Evolutionary conservation across 345 rosid genomes (phyloP), one percentile per base, ranked within the genome.

Genomic region (Leavenworthia alabamica): DNA sequence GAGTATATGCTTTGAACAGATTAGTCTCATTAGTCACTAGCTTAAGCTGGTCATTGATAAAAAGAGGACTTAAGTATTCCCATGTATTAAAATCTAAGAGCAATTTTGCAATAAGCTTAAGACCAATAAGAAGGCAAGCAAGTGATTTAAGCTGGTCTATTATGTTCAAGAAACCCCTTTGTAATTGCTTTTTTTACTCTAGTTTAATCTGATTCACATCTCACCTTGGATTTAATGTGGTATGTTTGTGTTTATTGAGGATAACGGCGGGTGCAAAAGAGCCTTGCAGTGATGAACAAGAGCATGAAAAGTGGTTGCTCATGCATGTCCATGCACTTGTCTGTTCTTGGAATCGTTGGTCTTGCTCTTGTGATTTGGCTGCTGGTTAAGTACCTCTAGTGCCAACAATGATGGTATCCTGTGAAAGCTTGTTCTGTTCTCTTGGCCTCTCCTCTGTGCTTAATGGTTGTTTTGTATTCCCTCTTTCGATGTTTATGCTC

Each of bases 261-360:
- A 39, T 56, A 68, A 66, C 90, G 90, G 99, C 79, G 97, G 8
- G 97, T 90, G 72, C 96, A 88, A 81, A 93, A 83, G 84, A 83
- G 81, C 79, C 81, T 93, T 69, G 97, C 95, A 2, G 36, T 85
- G 29, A 70, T 93, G 92, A 93, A 90, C 77, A 86, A 83, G 81
- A 90, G 92, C 28, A 86, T 96, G 44, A 86, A 86, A 81, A 84
- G 90, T 4, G 92, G 99, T 41, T 93, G 97, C 78, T 73, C 97
- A 13, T 87, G 96, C 83, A 70, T 89, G 88, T 78, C 86, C 66
- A 84, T 93, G 97, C 83, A 87, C 31, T 41, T 86, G 66, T 79
- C 97, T 7, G 86, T 86, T 49, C 51, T 81, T 0, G 97, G 96
- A 36, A 90, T 90, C 12, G 90, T 93, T 67, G 74, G 75, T 70